A percentile compares a stretch with the other conserved stretches of the same genome.
Conservation (phyloP, 345 rosid species). For the Chamaenerion angustifolium region DNA sequence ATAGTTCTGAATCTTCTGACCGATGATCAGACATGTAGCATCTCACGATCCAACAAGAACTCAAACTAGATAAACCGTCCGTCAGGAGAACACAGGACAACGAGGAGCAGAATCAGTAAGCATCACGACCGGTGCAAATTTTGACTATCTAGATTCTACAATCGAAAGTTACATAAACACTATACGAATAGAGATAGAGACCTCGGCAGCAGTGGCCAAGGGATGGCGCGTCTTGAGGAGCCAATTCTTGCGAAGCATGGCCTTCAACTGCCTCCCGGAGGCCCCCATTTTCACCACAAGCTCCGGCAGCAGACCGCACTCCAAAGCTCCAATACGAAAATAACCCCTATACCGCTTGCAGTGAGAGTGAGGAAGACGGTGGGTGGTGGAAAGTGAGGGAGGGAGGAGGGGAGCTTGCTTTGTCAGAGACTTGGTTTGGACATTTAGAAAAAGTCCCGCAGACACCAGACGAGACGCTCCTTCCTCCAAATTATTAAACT, state of each 20-base stretch:
- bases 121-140: neutral
- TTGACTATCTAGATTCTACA: neutral
- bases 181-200: slow-evolving; percentile 7
- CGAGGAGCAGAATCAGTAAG: neutral
- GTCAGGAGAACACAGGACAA: too few species aligned
- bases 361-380: slow-evolving; percentile 1
- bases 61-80: too few species aligned
- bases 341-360: slow-evolving; percentile 3
- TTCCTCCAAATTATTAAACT: neutral
- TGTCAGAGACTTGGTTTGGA: neutral
- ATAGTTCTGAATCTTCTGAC: too few species aligned
- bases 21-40: too few species aligned
- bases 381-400: neutral
- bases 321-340: slow-evolving; percentile 2
- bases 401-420: neutral
- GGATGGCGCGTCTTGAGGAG: slow-evolving; percentile 91
- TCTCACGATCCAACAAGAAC: too few species aligned
- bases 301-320: neutral
- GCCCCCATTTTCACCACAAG: slow-evolving; percentile 27
- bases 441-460: neutral
- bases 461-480: neutral
- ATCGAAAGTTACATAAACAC: neutral
- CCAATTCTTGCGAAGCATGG: slow-evolving; percentile 91
- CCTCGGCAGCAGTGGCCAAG: slow-evolving; percentile 73
- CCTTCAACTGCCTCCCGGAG: slow-evolving; percentile 57